phyloP scores from a whole-genome alignment of 2,329 filamentous ascomycete genomes.

The Diaporthe sp. region DNA sequence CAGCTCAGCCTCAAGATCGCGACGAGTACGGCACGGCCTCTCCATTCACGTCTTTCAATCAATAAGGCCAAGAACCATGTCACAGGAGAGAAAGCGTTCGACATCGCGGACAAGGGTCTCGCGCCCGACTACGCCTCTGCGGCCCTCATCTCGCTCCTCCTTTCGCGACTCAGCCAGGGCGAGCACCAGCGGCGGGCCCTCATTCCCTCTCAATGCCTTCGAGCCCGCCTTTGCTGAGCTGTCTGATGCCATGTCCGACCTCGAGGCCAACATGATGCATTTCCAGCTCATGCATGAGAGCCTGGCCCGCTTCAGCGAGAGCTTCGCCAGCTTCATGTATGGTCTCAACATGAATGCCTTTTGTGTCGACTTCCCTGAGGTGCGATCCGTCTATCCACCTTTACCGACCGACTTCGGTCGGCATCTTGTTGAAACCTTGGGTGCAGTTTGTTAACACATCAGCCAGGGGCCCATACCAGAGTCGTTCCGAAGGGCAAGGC shows the following conservation, averaged over 20 bases:
- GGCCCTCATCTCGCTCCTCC: conserved; percentile 89
- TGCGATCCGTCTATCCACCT: conserved; percentile 47
- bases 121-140: conserved; percentile 90
- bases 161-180: conserved; percentile 80
- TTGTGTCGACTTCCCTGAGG: conserved; percentile 97
- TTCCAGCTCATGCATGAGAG: conserved; percentile 98
- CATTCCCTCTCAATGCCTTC: conserved; percentile 81
- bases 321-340: conserved; percentile 94
- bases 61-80: conserved; percentile 17
- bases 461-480: conserved; percentile 81
- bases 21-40: not conserved
- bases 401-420: not conserved
- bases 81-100: conserved; percentile 53
- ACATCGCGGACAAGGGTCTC: conserved; percentile 73
- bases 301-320: conserved; percentile 91
- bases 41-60: too few species aligned
- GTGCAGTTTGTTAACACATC: conserved; percentile 9
- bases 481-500: conserved; percentile 78
- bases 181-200: conserved; percentile 60
- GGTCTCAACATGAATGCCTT: conserved; percentile 99
- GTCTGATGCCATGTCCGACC: conserved; percentile 91
- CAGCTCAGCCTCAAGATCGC: not conserved
- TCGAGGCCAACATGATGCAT: conserved; percentile 98
- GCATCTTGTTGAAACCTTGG: not conserved
- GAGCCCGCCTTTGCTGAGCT: conserved; percentile 95